These are phyloP conservation scores for Podaxis mareebaensis DNA, from an alignment of 768 basidiomycete species.

Conservation along the genomic window DNA sequence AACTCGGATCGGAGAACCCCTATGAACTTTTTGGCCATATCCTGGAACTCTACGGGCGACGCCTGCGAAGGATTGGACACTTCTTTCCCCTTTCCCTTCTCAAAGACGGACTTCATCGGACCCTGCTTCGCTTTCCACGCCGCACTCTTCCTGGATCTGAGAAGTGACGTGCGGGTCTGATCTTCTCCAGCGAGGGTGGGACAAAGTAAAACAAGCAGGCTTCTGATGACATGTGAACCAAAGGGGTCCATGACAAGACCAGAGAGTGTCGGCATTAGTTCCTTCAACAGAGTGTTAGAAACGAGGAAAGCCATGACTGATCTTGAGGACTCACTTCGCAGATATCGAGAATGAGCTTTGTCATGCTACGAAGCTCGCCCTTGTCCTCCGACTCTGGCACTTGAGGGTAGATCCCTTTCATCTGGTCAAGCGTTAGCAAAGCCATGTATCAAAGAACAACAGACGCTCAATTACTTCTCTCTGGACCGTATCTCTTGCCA, in stretches of 20 bases:
- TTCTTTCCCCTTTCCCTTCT: constrained; percentile 40
- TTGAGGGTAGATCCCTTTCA: constrained; percentile 52
- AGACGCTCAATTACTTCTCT: constrained; percentile 55
- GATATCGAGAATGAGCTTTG: constrained; percentile 61
- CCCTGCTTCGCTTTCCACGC: constrained; percentile 83
- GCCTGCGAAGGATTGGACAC: constrained; percentile 25
- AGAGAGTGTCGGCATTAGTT: constrained; percentile 64
- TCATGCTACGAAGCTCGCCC: constrained; percentile 70
- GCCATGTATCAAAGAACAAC: constrained; percentile 1
- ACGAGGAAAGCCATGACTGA: constrained; percentile 7
- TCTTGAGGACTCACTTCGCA: constrained; percentile 51
- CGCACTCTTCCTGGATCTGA: constrained; percentile 80
- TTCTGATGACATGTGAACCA: constrained; percentile 87
- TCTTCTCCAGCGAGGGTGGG: constrained; percentile 49
- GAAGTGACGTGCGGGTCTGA: constrained; percentile 42
- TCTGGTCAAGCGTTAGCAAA: constrained; percentile 33
- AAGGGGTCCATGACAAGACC: constrained; percentile 81
- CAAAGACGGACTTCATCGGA: constrained; percentile 78
- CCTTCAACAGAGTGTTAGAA: constrained; percentile 40
- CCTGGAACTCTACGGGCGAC: constrained; percentile 50
- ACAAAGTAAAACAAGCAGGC: constrained; percentile 75
- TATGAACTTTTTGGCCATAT: constrained; percentile 48
- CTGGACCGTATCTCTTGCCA: constrained; percentile 61
- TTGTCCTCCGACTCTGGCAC: constrained; percentile 46
- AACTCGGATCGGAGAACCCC: constrained; percentile 50